Base-by-base conservation (phyloP, 495 filamentous ascomycete genomes). In the Xylaria curta region DNA sequence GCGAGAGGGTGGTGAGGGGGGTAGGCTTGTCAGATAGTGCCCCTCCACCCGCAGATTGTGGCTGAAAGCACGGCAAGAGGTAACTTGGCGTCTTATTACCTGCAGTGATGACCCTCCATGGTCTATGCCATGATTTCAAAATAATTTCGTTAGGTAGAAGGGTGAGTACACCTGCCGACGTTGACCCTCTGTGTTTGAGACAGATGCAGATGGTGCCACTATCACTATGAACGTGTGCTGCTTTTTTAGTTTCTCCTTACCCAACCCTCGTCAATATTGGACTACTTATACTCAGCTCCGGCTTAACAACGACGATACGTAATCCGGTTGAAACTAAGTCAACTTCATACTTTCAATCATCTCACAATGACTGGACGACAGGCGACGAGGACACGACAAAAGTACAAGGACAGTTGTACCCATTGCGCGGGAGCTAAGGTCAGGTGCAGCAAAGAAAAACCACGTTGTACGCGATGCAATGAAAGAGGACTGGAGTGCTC, bases 331-430 rank as follows among this genome's bases (percentile, higher is more conserved):
- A 19, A 71, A 51, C 47, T 54, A n/a, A 17, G 15, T 65, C 33
- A 15, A 65, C 36, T 28, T 64, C 60, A 71, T 13, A 54, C 47
- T 65, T 65, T 58, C 47, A 33, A 64, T 60, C 69, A 36, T 66
- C 62, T 38, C 64, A 53, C 63, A 19, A 72, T 72, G 70, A 68
- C 70, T 28, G 70, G 70, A 28, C 63, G 70, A 68, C 70, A 72
- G 54, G 64, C 70, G 33, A 72, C 70, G 21, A 67, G 70, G 68
- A 72, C 70, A 46, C 70, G 70, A 56, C 70, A 72, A 51, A 72
- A 72, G 58, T 72, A 72, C 70, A 72, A 72, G 64, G 70, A 72
- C 56, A 72, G 70, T 54, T 72, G 70, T 51, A 72, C 70, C 15
- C 70, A 67, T 51, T 72, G 70, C 56, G 70, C 70, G 36, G 65